Percentiles rank a stretch among this genome's conserved stretches.
These are phyloP conservation scores for Panicum virgatum DNA, from an alignment of 202 grass and related monocot species.

Conservation along the genomic window DNA sequence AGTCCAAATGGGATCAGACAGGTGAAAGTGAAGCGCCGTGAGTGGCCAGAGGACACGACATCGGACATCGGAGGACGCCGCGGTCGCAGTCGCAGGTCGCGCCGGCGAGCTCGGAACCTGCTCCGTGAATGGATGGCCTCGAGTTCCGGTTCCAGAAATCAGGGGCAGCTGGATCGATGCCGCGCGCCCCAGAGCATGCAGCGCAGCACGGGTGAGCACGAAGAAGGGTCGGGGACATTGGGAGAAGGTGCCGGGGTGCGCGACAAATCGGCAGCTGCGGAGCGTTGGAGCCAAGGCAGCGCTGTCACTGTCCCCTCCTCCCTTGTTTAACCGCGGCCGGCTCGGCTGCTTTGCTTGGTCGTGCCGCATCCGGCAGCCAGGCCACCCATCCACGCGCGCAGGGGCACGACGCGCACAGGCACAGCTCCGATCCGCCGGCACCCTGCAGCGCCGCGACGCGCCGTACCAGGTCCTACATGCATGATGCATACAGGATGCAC, in stretches of 20 bases:
- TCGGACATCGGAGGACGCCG: too few relatives aligned
- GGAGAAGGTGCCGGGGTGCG: constrained; percentile 13
- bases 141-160: not conserved
- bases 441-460: not conserved
- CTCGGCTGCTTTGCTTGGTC: constrained; percentile 35
- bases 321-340: constrained; percentile 5
- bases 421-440: not conserved
- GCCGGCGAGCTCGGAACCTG: not conserved
- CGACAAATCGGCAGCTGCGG: constrained; percentile 31
- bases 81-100: not conserved
- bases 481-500: not conserved
- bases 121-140: not conserved
- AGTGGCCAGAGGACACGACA: too few relatives aligned
- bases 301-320: not conserved
- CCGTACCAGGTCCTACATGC: not conserved
- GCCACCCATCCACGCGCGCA: not conserved
- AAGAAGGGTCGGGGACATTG: too few relatives aligned
- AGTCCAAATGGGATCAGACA: too few relatives aligned
- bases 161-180: not conserved
- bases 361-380: constrained; percentile 43
- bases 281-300: not conserved
- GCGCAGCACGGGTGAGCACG: too few relatives aligned
- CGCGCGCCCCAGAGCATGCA: too few relatives aligned
- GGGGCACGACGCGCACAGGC: not conserved
- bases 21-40: too few relatives aligned